Evolutionary conservation across 2,329 filamentous ascomycete genomes (phyloP).

Genomic region (Botrytis fragariae): DNA sequence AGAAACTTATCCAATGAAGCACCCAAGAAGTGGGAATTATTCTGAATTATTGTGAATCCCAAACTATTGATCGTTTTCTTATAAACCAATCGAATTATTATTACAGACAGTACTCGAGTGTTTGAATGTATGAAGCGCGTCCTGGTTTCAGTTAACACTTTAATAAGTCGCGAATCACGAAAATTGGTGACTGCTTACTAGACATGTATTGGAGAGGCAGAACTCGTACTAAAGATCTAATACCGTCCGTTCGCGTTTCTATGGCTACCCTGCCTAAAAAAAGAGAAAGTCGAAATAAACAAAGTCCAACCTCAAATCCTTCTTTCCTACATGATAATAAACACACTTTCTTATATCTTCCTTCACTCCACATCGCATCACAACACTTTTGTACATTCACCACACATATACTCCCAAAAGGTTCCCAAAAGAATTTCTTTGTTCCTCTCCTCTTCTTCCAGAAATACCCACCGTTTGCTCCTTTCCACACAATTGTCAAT

Average conservation of each 20-base stretch:
- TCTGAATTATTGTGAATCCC: too few species aligned
- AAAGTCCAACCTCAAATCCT: background rate
- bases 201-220: background rate
- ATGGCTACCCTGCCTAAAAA: constrained; percentile 9
- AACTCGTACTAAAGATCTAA: background rate
- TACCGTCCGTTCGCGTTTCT: background rate
- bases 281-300: constrained; percentile 7
- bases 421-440: constrained; percentile 10
- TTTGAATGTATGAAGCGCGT: constrained; percentile 1
- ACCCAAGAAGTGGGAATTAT: background rate
- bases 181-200: constrained; percentile 5
- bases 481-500: constrained; percentile 24
- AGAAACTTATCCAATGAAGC: background rate
- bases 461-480: constrained; percentile 7
- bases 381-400: background rate
- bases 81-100: background rate
- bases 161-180: constrained; percentile 8
- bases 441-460: constrained; percentile 11
- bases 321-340: background rate
- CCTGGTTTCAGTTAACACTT: background rate
- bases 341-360: background rate
- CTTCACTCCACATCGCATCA: background rate
- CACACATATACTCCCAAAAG: background rate
- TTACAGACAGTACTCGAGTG: too few species aligned
- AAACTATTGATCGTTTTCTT: background rate